phyloP scores from a whole-genome alignment of 305 asterid species.

The Fraxinus floribunda region DNA sequence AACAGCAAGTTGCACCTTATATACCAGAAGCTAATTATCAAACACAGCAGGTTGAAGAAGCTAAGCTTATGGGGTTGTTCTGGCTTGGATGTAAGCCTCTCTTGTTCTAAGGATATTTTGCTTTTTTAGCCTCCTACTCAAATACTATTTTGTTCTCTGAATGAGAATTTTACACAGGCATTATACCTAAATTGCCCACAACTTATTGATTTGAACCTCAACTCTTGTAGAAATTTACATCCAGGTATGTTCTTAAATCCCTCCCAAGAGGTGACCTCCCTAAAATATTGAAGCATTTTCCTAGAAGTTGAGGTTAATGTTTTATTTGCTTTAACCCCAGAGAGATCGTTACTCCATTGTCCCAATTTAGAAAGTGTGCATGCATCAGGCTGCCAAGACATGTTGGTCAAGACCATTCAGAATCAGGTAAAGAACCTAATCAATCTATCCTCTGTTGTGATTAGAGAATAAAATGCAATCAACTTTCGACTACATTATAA shows the following conservation, averaged over 20 bases:
- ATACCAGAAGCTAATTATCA: constrained; percentile 86
- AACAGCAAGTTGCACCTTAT: constrained; percentile 56
- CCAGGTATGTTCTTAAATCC: constrained; percentile 53
- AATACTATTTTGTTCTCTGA: constrained; percentile 20
- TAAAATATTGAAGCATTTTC: neutral
- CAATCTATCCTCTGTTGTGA: neutral
- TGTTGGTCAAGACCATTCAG: constrained; percentile 63
- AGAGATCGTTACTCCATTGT: constrained; percentile 82
- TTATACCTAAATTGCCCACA: constrained; percentile 76
- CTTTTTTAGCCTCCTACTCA: constrained; percentile 4
- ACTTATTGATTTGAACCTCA: constrained; percentile 78
- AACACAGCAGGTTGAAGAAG: constrained; percentile 78
- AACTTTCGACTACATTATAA: neutral
- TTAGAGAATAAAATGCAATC: neutral
- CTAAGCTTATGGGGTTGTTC: constrained; percentile 99
- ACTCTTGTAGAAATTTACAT: constrained; percentile 75
- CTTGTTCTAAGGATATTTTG: neutral
- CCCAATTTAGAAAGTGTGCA: constrained; percentile 70
- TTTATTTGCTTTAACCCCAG: constrained; percentile 38
- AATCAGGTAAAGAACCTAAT: constrained; percentile 56
- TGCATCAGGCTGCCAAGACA: constrained; percentile 65
- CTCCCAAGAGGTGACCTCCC: neutral
- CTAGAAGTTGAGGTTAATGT: neutral
- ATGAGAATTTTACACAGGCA: no score
- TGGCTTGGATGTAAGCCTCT: constrained; percentile 81